A percentile compares a stretch with the other conserved stretches of the same genome.
phyloP scores from a whole-genome alignment of 2,329 filamentous ascomycete genomes.

The Aspergillus proliferans region DNA sequence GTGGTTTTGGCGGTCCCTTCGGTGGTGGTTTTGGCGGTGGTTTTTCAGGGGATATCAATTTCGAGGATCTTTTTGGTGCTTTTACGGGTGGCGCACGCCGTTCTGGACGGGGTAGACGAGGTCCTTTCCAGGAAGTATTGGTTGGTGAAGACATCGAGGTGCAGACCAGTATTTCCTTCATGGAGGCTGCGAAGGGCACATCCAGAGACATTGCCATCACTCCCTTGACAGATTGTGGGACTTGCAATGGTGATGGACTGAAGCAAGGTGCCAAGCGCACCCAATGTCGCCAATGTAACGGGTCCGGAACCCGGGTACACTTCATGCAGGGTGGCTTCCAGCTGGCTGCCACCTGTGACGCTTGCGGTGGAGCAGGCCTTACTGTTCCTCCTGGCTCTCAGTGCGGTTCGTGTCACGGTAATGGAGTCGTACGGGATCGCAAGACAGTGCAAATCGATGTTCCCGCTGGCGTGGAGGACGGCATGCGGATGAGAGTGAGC shows the following conservation, averaged over 20 bases:
- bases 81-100: conserved; percentile 61
- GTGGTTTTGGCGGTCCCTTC: conserved; percentile 51
- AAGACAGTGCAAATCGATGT: conserved; percentile 86
- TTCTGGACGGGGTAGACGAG: conserved; percentile 49
- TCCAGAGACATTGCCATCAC: conserved; percentile 82
- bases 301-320: conserved; percentile 79
- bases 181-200: conserved; percentile 90
- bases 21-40: conserved; percentile 52
- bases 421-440: conserved; percentile 75
- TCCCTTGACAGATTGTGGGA: conserved; percentile 72
- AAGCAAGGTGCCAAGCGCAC: conserved; percentile 71
- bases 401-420: conserved; percentile 71
- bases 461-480: conserved; percentile 90
- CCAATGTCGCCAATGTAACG: conserved; percentile 73
- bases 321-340: conserved; percentile 91
- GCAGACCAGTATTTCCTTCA: conserved; percentile 85
- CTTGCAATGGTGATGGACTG: conserved; percentile 75
- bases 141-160: conserved; percentile 97
- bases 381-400: conserved; percentile 72
- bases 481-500: conserved; percentile 80
- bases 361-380: conserved; percentile 73
- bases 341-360: conserved; percentile 81
- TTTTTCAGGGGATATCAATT: conserved; percentile 81
- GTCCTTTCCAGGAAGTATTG: conserved; percentile 72
- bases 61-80: conserved; percentile 89